Conservation (phyloP, 1,139 yeast genomes). For the Saccharomyces uvarum region DNA sequence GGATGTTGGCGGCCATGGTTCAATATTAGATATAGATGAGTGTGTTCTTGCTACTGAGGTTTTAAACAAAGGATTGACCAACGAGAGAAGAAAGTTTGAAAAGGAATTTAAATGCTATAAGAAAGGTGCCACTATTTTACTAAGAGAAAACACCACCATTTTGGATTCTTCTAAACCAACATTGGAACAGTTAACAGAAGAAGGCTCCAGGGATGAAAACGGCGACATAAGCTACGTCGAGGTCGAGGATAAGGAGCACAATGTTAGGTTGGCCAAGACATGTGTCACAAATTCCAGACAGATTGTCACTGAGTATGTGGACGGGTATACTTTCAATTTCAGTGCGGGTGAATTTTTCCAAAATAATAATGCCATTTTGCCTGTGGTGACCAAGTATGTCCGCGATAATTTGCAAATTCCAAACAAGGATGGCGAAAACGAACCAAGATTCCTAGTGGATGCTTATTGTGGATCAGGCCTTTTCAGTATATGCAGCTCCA, state of each 20-base stretch:
- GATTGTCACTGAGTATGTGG: constrained; percentile 70
- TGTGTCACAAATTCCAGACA: constrained; percentile 65
- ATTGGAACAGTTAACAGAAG: constrained; percentile 34
- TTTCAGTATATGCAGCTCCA: constrained; percentile 79
- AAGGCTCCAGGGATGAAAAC: constrained; percentile 40
- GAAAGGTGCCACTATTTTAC: constrained; percentile 78
- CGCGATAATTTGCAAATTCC: constrained; percentile 55
- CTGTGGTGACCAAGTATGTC: constrained; percentile 73
- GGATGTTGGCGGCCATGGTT: constrained; percentile 42
- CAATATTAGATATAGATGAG: constrained; percentile 81
- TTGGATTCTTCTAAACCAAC: constrained; percentile 24
- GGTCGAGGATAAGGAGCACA: constrained; percentile 20
- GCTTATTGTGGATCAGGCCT: constrained; percentile 97
- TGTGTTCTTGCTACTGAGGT: constrained; percentile 82
- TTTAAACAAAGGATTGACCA: constrained; percentile 64
- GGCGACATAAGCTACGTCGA: constrained; percentile 33
- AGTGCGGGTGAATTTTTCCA: constrained; percentile 95
- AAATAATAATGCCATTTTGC: constrained; percentile 86
- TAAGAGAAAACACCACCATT: constrained; percentile 66
- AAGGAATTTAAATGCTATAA: constrained; percentile 50
- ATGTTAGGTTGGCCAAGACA: constrained; percentile 32
- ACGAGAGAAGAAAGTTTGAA: constrained; percentile 54
- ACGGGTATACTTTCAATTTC: constrained; percentile 70
- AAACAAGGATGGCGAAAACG: constrained; percentile 23
- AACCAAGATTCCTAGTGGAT: constrained; percentile 64